Evolutionary conservation across 139 green algal species (phyloP).

Genomic region (Desmodesmus armatus): DNA sequence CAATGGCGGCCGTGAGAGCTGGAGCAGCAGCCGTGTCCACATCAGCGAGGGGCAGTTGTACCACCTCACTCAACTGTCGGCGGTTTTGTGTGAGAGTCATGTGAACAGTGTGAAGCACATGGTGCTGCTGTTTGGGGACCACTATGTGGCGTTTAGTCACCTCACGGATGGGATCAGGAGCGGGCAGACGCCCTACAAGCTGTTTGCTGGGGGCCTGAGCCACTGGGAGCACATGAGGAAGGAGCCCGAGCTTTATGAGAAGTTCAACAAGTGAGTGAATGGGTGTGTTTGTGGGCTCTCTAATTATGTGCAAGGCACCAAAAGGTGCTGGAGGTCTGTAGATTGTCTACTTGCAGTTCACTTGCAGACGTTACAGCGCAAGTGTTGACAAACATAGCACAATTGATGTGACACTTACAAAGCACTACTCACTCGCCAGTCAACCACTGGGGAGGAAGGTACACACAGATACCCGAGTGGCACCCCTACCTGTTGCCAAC

Average conservation of each 20-base stretch:
- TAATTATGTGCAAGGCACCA: too few species aligned
- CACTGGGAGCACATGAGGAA: conserved; percentile 49
- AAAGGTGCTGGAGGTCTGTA: too few species aligned
- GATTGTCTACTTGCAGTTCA: too few species aligned
- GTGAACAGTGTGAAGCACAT: conserved; percentile 44
- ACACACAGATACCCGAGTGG: too few species aligned
- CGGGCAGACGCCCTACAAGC: conserved; percentile 42
- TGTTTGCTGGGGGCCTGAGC: conserved; percentile 7
- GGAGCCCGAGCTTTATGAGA: conserved; percentile 22
- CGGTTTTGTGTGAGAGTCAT: conserved; percentile 37
- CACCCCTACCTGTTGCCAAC: too few species aligned
- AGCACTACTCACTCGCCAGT: too few species aligned
- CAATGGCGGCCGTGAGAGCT: too few species aligned
- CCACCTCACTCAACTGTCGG: conserved; percentile 39
- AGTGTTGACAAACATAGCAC: too few species aligned
- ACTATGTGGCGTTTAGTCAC: neutral
- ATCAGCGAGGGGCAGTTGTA: neutral
- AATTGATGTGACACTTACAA: too few species aligned
- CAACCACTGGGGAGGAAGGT: too few species aligned
- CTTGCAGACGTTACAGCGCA: too few species aligned
- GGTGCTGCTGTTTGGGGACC: conserved; percentile 43
- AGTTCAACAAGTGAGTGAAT: conserved; percentile 50
- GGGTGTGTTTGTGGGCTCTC: too few species aligned
- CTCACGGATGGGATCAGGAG: conserved; percentile 31
- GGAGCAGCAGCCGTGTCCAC: neutral